Base-by-base conservation (phyloP, 192 early-diverging fungal genomes). In the Funneliformis mosseae region DNA sequence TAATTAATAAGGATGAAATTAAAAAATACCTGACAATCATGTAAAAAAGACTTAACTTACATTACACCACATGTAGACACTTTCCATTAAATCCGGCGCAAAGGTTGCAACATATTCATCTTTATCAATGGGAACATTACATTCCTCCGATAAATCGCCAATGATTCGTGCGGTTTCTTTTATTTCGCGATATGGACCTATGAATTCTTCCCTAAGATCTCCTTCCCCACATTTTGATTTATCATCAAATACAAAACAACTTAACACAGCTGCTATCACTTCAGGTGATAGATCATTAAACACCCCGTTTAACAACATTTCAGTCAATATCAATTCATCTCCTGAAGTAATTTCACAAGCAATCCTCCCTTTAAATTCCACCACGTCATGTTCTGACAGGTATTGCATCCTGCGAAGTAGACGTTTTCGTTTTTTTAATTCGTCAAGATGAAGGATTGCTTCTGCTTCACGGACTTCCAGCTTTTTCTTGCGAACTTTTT, bases 281-380 rank as follows among this genome's bases (percentile, higher is more conserved):
- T 96, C 95, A 4, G 91, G 87, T 0, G 92, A 89, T 78, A 98
- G 87, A 43, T 96, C 95, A 64, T 96, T 96, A 84, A 98, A 97
- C 3, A 95, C 92, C 61, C 95, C 95, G 75, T 95, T 92, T 86
- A 98, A 95, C 43, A 98, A 94, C 90, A 98, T 88, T 86, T 98
- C 97, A 0, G 96, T 97, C 78, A 98, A 87, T 73, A 98, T 69
- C 14, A 98, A 86, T 86, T 96, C 96, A 87, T 97, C 97, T 25
- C 94, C 96, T 4, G 94, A 88, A 27, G 91, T 94, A 66, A 98
- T 93, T 85, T 98, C 97, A 84, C 96, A 98, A 2, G 97, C 97
- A 3, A 97, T 96, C 5, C 97, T 90, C 28, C 97, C 97, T 83
- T 98, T 98, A 85, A 96, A 91, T 76, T 96, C 95, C 62, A 97